A percentile compares a stretch with the other conserved stretches of the same genome.
phyloP scores from a whole-genome alignment of 371 early-diverging fungal genomes.

The Haplosporangium sp. region DNA sequence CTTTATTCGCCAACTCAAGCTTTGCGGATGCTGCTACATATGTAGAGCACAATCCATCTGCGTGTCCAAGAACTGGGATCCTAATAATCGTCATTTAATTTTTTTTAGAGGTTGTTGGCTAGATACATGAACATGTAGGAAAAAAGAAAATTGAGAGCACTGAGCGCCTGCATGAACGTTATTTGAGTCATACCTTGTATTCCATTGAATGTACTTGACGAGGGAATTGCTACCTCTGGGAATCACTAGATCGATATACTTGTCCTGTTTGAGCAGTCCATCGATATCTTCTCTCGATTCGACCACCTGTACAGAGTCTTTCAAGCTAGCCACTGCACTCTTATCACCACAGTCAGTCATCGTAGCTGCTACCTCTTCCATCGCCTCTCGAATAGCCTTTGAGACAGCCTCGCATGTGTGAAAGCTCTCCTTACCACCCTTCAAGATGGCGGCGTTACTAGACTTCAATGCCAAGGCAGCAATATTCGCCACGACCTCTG shows the following conservation, averaged over 20 bases:
- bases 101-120: background rate
- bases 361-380: slow-evolving; percentile 58
- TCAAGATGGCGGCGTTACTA: slow-evolving; percentile 96
- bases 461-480: slow-evolving; percentile 95
- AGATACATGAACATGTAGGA: too few relatives aligned
- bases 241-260: slow-evolving; percentile 94
- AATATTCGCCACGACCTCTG: slow-evolving; percentile 98
- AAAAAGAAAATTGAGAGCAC: background rate
- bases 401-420: slow-evolving; percentile 85
- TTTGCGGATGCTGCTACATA: slow-evolving; percentile 90
- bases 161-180: too few relatives aligned
- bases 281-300: slow-evolving; percentile 89
- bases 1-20: slow-evolving; percentile 74
- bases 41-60: slow-evolving; percentile 95
- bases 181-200: slow-evolving; percentile 72
- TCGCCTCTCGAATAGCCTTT: slow-evolving; percentile 81
- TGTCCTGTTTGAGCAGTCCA: slow-evolving; percentile 86
- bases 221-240: slow-evolving; percentile 93
- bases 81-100: slow-evolving; percentile 46
- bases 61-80: slow-evolving; percentile 98
- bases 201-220: slow-evolving; percentile 90
- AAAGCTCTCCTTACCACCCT: slow-evolving; percentile 91
- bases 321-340: slow-evolving; percentile 62
- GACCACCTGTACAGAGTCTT: slow-evolving; percentile 88
- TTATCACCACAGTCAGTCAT: slow-evolving; percentile 18